phyloP scores from a whole-genome alignment of 495 filamentous ascomycete species.

The Chaetomium cochliodes region DNA sequence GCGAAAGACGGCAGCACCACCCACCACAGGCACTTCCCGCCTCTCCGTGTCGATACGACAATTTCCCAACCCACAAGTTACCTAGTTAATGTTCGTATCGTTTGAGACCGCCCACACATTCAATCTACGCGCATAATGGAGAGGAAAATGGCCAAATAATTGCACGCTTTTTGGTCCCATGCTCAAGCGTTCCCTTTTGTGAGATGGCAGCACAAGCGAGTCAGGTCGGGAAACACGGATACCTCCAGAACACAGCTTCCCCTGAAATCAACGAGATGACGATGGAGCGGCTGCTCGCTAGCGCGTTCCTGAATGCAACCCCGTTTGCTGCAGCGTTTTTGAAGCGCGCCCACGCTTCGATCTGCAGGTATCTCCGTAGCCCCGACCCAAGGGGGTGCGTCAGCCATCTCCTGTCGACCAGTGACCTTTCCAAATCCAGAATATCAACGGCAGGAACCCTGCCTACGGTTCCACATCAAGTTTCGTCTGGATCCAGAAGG shows the following conservation, averaged over 20 bases:
- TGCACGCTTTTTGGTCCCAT: too few species aligned
- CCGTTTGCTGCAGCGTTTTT: neutral
- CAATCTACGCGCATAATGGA: too few species aligned
- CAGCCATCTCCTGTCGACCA: neutral
- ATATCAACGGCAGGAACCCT: neutral
- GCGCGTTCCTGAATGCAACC: neutral
- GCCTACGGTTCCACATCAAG: slow-evolving; percentile 9
- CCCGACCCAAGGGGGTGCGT: slow-evolving; percentile 3
- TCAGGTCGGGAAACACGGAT: too few species aligned
- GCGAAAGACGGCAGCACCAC: too few species aligned
- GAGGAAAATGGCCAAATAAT: too few species aligned
- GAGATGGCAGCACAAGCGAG: too few species aligned
- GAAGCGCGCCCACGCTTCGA: neutral
- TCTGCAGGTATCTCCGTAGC: slow-evolving; percentile 10
- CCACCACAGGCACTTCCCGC: too few species aligned
- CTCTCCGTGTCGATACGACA: too few species aligned
- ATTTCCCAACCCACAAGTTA: too few species aligned
- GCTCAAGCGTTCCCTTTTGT: too few species aligned
- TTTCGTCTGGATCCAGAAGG: slow-evolving; percentile 12
- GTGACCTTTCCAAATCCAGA: slow-evolving; percentile 1
- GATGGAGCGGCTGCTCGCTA: neutral
- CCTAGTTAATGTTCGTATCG: too few species aligned
- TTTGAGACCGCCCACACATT: too few species aligned
- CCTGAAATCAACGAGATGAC: slow-evolving; percentile 18
- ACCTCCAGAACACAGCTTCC: neutral